phyloP scores from a whole-genome alignment of 1,284 basidiomycete species.

The Inonotus hispidus region DNA sequence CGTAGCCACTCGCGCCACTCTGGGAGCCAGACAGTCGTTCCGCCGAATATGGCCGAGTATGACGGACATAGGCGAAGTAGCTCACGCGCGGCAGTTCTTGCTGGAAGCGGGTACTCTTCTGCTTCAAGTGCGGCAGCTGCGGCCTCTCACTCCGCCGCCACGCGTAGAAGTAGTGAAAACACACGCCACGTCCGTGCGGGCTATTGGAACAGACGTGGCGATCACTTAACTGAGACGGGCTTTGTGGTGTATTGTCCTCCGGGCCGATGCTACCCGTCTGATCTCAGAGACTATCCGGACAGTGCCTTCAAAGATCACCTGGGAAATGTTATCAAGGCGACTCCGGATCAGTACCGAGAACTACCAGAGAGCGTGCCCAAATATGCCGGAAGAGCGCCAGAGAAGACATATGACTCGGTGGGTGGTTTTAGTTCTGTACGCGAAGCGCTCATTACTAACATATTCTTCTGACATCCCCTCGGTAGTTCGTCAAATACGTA shows the following conservation, averaged over 20 bases:
- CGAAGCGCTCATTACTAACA: not conserved
- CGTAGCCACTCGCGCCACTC: not conserved
- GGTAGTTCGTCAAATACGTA: slow-evolving; percentile 13
- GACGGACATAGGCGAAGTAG: slow-evolving; percentile 3
- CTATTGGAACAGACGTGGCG: slow-evolving; percentile 65
- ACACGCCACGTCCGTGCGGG: slow-evolving; percentile 40
- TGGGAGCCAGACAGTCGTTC: not conserved
- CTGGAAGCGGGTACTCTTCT: not conserved
- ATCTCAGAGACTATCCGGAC: slow-evolving; percentile 51
- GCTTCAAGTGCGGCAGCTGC: not conserved
- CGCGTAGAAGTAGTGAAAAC: not conserved
- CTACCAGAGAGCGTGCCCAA: slow-evolving; percentile 12
- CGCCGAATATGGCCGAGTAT: not conserved
- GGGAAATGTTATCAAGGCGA: slow-evolving; percentile 1
- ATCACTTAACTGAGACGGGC: slow-evolving; percentile 49
- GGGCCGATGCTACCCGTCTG: slow-evolving; percentile 45
- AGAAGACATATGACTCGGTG: slow-evolving; percentile 15
- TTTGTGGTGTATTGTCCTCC: slow-evolving; percentile 60
- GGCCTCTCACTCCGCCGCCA: not conserved
- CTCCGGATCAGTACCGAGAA: slow-evolving; percentile 10
- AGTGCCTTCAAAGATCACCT: slow-evolving; percentile 14
- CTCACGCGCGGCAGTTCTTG: slow-evolving; percentile 8
- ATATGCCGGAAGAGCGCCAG: slow-evolving; percentile 7
- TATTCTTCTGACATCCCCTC: not conserved
- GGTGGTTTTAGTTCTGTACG: not conserved